These are phyloP conservation scores for Yamadazyma atmosphaerica DNA, from an alignment of 1,139 yeast species.

Conservation along the genomic window DNA sequence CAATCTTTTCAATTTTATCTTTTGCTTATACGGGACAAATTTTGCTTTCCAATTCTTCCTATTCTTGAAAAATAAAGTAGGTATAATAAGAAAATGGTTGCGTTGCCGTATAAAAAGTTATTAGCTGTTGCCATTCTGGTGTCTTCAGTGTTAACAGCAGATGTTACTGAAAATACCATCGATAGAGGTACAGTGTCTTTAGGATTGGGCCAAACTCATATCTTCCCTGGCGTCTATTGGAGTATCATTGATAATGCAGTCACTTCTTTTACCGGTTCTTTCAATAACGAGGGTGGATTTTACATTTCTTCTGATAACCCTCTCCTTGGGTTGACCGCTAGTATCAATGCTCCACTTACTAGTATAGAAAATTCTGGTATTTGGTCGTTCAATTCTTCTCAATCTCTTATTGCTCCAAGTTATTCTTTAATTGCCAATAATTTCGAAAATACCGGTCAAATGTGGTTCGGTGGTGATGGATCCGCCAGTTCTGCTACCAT, in stretches of 20 bases:
- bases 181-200: slow-evolving; percentile 18
- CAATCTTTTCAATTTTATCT: neutral
- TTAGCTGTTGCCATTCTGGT: neutral
- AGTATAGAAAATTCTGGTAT: slow-evolving; percentile 22
- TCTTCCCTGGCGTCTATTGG: slow-evolving; percentile 25
- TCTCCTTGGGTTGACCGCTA: slow-evolving; percentile 7
- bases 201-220: slow-evolving; percentile 4
- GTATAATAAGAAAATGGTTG: neutral
- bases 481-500: slow-evolving; percentile 5
- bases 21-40: neutral
- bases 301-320: slow-evolving; percentile 15
- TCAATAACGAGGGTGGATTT: slow-evolving; percentile 24
- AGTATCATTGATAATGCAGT: slow-evolving; percentile 29
- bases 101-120: neutral
- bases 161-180: slow-evolving; percentile 8
- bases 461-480: slow-evolving; percentile 11
- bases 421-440: slow-evolving; percentile 20
- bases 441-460: slow-evolving; percentile 16
- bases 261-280: slow-evolving; percentile 22
- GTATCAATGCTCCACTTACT: slow-evolving; percentile 4
- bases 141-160: slow-evolving; percentile 4
- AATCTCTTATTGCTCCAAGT: slow-evolving; percentile 17
- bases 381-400: slow-evolving; percentile 21
- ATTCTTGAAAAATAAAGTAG: neutral
- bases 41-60: neutral